Conservation (phyloP, 2,329 filamentous ascomycete genomes). For the Shiraia sp. region DNA sequence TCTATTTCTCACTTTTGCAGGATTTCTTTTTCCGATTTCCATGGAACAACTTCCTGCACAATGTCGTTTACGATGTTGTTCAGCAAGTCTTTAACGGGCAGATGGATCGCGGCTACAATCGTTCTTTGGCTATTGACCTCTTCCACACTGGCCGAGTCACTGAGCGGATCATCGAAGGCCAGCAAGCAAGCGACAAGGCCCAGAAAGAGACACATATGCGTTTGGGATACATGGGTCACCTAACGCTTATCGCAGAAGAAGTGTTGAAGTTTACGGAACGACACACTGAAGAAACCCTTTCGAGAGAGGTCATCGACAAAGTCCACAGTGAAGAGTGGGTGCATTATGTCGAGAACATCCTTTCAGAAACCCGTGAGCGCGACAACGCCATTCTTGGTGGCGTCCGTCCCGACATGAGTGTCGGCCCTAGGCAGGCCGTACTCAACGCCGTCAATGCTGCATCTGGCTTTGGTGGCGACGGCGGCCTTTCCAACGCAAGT, state of each 20-base stretch:
- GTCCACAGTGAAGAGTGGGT: slow-evolving; percentile 92
- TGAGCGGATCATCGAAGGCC: slow-evolving; percentile 87
- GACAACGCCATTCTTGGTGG: slow-evolving; percentile 98
- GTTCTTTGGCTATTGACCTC: slow-evolving; percentile 83
- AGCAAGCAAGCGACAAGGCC: slow-evolving; percentile 82
- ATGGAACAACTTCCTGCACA: slow-evolving; percentile 99
- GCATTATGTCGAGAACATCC: slow-evolving; percentile 88
- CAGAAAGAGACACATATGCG: slow-evolving; percentile 84
- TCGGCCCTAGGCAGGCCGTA: slow-evolving; percentile 75
- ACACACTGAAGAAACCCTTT: slow-evolving; percentile 84
- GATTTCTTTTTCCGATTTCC: slow-evolving; percentile 98
- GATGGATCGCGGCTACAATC: slow-evolving; percentile 95
- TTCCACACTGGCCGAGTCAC: slow-evolving; percentile 92
- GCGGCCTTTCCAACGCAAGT: slow-evolving; percentile 72
- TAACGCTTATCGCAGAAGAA: slow-evolving; percentile 96
- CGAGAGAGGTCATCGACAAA: slow-evolving; percentile 80
- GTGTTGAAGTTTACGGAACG: slow-evolving; percentile 98
- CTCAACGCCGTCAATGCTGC: slow-evolving; percentile 62
- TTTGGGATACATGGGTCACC: slow-evolving; percentile 96
- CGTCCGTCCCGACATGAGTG: slow-evolving; percentile 85
- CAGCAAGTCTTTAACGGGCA: slow-evolving; percentile 99
- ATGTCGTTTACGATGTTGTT: slow-evolving; percentile 98
- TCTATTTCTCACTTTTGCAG: slow-evolving; percentile 50
- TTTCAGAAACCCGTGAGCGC: slow-evolving; percentile 90
- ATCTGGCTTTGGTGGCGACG: slow-evolving; percentile 57